Evolutionary conservation across 139 green algal species (phyloP).

Genomic region (Pleodorina starrii): DNA sequence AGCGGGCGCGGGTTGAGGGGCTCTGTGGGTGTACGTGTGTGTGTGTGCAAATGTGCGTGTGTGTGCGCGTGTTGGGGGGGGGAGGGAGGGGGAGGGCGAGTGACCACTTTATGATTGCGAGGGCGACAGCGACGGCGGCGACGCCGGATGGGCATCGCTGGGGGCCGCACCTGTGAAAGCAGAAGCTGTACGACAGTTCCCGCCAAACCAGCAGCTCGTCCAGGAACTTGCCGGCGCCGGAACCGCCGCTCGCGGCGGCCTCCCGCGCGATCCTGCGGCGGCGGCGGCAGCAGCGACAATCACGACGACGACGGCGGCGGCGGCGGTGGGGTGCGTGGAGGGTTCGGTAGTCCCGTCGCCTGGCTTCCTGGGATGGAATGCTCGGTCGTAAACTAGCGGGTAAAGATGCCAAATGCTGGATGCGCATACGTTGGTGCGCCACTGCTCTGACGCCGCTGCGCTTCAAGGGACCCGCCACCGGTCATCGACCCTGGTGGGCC

Average conservation of each 20-base stretch:
- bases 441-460: too few relatives aligned
- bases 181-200: slow-evolving; percentile 34
- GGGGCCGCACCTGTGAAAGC: slow-evolving; percentile 26
- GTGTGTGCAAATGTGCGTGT: not conserved
- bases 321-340: not conserved
- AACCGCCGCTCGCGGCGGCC: slow-evolving; percentile 15
- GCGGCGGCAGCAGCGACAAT: not conserved
- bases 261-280: slow-evolving; percentile 21
- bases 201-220: slow-evolving; percentile 43
- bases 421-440: too few relatives aligned
- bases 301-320: too few relatives aligned
- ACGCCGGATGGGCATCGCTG: too few relatives aligned
- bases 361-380: too few relatives aligned
- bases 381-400: too few relatives aligned
- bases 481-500: too few relatives aligned
- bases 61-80: not conserved
- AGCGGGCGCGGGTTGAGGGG: not conserved
- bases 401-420: too few relatives aligned
- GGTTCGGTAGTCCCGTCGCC: too few relatives aligned
- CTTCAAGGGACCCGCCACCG: too few relatives aligned
- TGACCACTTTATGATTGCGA: not conserved
- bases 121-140: too few relatives aligned
- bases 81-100: not conserved
- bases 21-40: not conserved
- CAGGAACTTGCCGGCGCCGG: slow-evolving; percentile 37